Evolutionary conservation across 73 alveolate species (phyloP).

Genomic region (Symbiodinium natans): DNA sequence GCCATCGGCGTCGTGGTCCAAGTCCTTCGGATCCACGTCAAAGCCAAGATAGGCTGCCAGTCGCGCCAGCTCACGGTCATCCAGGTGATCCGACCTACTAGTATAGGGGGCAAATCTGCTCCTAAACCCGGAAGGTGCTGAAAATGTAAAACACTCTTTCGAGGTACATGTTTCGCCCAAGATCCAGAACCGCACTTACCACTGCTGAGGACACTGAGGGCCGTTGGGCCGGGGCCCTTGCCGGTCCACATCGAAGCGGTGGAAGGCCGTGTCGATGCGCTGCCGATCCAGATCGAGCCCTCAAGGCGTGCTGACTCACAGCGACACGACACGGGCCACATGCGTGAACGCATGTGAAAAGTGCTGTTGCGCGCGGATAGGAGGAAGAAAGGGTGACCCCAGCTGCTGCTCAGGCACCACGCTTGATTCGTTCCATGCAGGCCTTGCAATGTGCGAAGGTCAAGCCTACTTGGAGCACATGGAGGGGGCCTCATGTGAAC

Average conservation of each 20-base stretch:
- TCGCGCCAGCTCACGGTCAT: constrained; percentile 31
- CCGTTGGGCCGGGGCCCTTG: neutral
- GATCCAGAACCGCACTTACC: too few relatives aligned
- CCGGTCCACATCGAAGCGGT: constrained; percentile 69
- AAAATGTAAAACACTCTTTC: too few relatives aligned
- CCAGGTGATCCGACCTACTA: constrained; percentile 31
- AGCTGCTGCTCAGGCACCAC: neutral
- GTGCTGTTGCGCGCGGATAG: neutral
- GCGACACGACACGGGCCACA: neutral
- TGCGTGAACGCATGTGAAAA: neutral
- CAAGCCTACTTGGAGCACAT: too few relatives aligned
- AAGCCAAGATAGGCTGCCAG: constrained; percentile 76
- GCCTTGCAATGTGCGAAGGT: too few relatives aligned
- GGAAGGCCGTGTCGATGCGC: constrained; percentile 72
- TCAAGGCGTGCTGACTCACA: neutral
- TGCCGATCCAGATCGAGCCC: constrained; percentile 34
- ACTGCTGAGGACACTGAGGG: too few relatives aligned
- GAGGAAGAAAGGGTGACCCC: neutral
- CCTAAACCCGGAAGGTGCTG: too few relatives aligned
- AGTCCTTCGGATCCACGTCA: constrained; percentile 30
- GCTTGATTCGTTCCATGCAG: neutral
- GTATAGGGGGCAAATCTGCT: too few relatives aligned
- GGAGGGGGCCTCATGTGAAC: too few relatives aligned
- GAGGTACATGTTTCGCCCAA: too few relatives aligned
- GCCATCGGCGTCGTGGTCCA: constrained; percentile 62